These are phyloP conservation scores for Phytophthora agathidicida DNA, from an alignment of 352 stramenopile genomes.

Conservation along the genomic window DNA sequence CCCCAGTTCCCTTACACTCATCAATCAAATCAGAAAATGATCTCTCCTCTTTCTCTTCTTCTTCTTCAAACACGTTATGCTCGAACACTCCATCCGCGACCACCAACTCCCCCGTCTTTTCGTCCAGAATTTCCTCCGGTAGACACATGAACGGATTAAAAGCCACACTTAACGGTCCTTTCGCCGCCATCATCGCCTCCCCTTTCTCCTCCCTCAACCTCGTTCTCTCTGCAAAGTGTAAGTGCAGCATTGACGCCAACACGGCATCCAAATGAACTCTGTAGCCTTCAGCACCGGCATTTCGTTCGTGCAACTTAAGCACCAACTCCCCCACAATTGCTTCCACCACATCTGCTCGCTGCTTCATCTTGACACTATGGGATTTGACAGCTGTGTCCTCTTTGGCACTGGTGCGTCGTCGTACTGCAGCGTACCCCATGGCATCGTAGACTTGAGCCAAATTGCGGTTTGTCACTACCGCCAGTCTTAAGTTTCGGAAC, in stretches of 20 bases:
- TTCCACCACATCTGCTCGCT: slow-evolving; percentile 73
- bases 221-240: slow-evolving; percentile 60
- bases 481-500: slow-evolving; percentile 69
- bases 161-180: slow-evolving; percentile 47
- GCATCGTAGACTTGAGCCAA: slow-evolving; percentile 66
- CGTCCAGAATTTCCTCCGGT: slow-evolving; percentile 63
- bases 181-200: slow-evolving; percentile 23
- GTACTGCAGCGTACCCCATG: slow-evolving; percentile 55
- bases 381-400: background rate
- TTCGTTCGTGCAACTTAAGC: slow-evolving; percentile 44
- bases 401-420: background rate
- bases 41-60: slow-evolving; percentile 23
- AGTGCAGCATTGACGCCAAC: slow-evolving; percentile 56
- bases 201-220: slow-evolving; percentile 21
- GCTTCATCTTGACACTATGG: slow-evolving; percentile 51
- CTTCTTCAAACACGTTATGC: slow-evolving; percentile 19
- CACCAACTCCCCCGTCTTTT: slow-evolving; percentile 57
- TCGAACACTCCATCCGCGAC: slow-evolving; percentile 46
- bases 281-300: slow-evolving; percentile 16
- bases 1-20: slow-evolving; percentile 37
- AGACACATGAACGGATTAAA: slow-evolving; percentile 74
- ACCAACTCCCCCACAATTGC: slow-evolving; percentile 67
- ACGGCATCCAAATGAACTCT: slow-evolving; percentile 57
- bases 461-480: slow-evolving; percentile 76
- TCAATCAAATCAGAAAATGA: slow-evolving; percentile 47